Percentiles rank a stretch among this genome's conserved stretches.
phyloP scores from a whole-genome alignment of 768 basidiomycete species.

The Trametopsis cervina region DNA sequence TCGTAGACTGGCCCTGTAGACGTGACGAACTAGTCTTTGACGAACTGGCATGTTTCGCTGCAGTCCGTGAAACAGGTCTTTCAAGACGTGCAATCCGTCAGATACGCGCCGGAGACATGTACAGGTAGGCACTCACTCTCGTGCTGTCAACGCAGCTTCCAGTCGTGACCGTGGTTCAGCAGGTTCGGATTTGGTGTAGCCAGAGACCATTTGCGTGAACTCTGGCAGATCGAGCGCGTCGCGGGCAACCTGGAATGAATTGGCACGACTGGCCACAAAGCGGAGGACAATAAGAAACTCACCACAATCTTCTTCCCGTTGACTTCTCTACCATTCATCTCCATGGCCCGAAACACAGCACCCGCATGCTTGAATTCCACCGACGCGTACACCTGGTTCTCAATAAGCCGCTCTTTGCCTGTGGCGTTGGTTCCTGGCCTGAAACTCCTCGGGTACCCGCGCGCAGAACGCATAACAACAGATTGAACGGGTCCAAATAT shows the following conservation, averaged over 20 bases:
- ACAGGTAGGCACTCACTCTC: neutral
- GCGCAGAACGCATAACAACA: conserved; percentile 31
- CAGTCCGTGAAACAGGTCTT: too few species aligned
- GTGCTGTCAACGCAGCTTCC: neutral
- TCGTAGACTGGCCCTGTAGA: neutral
- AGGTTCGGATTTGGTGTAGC: neutral
- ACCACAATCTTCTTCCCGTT: neutral
- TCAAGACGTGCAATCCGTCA: neutral
- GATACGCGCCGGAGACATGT: neutral
- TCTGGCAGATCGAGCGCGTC: conserved; percentile 1
- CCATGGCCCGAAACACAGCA: conserved; percentile 36
- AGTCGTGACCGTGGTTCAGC: too few species aligned
- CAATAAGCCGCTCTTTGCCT: neutral
- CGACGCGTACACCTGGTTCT: conserved; percentile 38
- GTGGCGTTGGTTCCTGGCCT: neutral
- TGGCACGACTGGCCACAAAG: neutral
- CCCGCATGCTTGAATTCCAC: conserved; percentile 34
- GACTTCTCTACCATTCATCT: neutral
- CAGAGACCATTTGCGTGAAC: neutral
- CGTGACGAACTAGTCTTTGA: neutral
- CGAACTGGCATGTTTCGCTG: too few species aligned
- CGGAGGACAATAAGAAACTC: neutral
- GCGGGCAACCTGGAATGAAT: neutral
- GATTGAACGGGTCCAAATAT: conserved; percentile 29
- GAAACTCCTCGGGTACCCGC: conserved; percentile 16